Evolutionary conservation across 2,329 filamentous ascomycete species (phyloP), one percentile per base, ranked within the genome.

Genomic region (Trichoderma guizhouense): DNA sequence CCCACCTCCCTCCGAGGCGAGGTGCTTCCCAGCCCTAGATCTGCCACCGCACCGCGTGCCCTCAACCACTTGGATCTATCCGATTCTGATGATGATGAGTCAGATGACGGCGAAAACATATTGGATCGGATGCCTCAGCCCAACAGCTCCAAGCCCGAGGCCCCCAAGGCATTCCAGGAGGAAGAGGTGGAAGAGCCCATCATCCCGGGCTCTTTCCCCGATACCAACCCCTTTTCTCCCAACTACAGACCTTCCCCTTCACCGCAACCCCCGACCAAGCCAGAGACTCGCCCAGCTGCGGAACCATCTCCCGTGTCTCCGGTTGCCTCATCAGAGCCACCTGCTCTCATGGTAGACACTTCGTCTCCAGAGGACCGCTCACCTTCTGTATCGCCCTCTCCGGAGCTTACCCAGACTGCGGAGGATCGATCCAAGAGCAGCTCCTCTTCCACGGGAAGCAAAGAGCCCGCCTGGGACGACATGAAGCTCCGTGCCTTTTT

Each of bases 401-500:
- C 89, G 2, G 90, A 91, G 74, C 82, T 89, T 8, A 82, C 86
- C 28, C 86, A 87, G 60, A 79, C 81, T 12, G 82, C 81, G 11
- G 84, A 85, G 39, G 82, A 80, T 47, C 79, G 77, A 26, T 77
- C 78, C 21, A 79, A 82, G 77, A 74, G 81, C 75, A 76, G 74
- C 26, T 77, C 74, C 81, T 85, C 76, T 77, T 81, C 73, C 78
- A 84, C 75, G 51, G 77, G 72, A 64, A 74, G 73, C 60, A 81
- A 78, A 65, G 78, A 81, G 18, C 84, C 85, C 30, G 89, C 90
- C 0, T 99, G 96, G 96, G 95, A 94, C 74, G 95, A 98, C 80
- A 87, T 90, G 71, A 93, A 90, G 76, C 87, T 99, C 32, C 90
- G 94, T 72, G 91, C 93, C 15, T 99, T 98, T 82, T 92, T 98